A percentile compares a stretch with the other conserved stretches of the same genome.
phyloP scores from a whole-genome alignment of 139 green algal species.

The Picochlorum sp. region DNA sequence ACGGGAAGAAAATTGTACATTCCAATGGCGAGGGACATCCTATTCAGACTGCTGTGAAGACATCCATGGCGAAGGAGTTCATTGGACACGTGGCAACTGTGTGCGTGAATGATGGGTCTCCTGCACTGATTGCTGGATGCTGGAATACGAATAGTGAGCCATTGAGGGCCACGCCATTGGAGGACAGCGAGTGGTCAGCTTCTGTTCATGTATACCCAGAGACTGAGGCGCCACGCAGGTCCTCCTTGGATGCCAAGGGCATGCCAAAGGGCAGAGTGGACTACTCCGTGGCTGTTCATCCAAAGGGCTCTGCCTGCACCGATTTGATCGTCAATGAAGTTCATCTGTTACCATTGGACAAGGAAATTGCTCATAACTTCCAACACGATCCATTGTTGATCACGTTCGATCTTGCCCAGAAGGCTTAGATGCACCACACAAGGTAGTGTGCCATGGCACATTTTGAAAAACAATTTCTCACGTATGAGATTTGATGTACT shows the following conservation, averaged over 20 bases:
- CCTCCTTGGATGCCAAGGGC: constrained; percentile 3
- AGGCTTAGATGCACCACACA: too few species aligned
- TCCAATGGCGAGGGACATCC: background rate
- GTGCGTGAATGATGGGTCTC: background rate
- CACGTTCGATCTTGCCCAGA: background rate
- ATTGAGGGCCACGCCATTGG: background rate
- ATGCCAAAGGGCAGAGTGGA: constrained; percentile 6
- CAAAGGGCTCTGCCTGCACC: background rate
- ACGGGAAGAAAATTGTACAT: constrained; percentile 5
- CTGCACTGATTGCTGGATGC: constrained; percentile 11
- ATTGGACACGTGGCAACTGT: constrained; percentile 6
- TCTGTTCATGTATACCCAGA: constrained; percentile 1
- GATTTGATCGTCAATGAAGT: constrained; percentile 8
- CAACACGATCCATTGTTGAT: constrained; percentile 5
- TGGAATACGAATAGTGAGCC: constrained; percentile 8
- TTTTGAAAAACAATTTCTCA: too few species aligned
- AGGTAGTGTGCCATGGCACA: too few species aligned
- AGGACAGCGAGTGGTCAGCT: background rate
- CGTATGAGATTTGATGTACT: too few species aligned
- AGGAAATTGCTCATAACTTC: constrained; percentile 6
- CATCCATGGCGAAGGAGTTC: constrained; percentile 13
- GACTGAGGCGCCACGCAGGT: background rate
- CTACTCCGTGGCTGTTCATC: constrained; percentile 10
- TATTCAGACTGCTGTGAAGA: constrained; percentile 9
- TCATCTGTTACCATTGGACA: background rate